phyloP scores from a whole-genome alignment of 208 protist species.

The Leptomonas pyrrhocoris region DNA sequence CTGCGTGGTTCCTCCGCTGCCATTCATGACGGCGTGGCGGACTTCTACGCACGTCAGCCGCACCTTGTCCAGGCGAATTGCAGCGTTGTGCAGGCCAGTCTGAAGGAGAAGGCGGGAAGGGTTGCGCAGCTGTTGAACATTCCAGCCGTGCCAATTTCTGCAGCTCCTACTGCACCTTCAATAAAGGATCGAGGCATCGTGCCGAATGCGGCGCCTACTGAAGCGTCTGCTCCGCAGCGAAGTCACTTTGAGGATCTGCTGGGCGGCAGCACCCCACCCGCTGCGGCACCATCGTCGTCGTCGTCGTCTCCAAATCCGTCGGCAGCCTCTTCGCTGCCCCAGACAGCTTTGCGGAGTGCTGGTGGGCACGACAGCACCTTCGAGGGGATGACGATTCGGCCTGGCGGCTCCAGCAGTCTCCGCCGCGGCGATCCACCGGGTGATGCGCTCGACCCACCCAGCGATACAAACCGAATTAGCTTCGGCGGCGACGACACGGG shows the following conservation, averaged over 20 bases:
- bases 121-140: slow-evolving; percentile 39
- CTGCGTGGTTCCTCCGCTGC: slow-evolving; percentile 11
- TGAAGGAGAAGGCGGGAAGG: slow-evolving; percentile 46
- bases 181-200: background rate
- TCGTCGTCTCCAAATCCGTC: background rate
- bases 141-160: slow-evolving; percentile 5
- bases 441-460: background rate
- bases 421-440: background rate
- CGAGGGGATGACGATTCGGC: slow-evolving; percentile 13
- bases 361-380: background rate
- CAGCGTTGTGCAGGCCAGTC: slow-evolving; percentile 47
- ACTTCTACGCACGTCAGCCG: slow-evolving; percentile 7
- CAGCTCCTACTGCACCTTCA: background rate
- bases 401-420: background rate
- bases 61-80: slow-evolving; percentile 39
- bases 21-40: background rate
- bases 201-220: background rate
- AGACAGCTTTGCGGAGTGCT: no score
- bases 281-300: background rate
- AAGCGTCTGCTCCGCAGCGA: background rate
- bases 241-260: slow-evolving; percentile 10
- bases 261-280: background rate
- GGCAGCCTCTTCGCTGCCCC: no score
- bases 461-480: background rate
- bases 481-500: background rate